Base-by-base conservation (phyloP, 495 filamentous ascomycete species). In the Terfezia claveryi region DNA sequence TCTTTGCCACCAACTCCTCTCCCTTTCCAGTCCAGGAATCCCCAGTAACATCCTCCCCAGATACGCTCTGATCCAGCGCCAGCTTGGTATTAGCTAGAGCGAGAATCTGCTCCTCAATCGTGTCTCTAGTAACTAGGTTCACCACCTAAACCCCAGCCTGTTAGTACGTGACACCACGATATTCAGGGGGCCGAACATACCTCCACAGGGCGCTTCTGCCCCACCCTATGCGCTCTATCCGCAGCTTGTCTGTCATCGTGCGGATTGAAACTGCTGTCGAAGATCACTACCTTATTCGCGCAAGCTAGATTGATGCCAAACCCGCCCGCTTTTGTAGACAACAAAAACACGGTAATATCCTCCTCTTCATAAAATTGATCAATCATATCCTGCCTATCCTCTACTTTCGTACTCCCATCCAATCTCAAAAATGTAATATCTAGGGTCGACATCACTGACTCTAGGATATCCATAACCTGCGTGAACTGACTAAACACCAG, bases 201-300 rank as follows among this genome's bases (percentile, higher is more conserved):
- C 62, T 96, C 91, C 2, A 98, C 91, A 16, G 87, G 82, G 27
- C 83, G 70, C 9, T 74, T 87, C 67, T 98, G 91, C 1, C 91
- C 92, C 10, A 98, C 84, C 4, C 91, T 79, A 69, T 98, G 91
- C 1, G 91, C 91, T 17, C 91, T 83, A 64, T 98, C 95, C 69
- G 94, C 88, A 0, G 91, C 91, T 66, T 98, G 91, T 1, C 91
- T 75, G 63, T 98, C 91, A 55, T 95, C 87, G 66, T 98, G 91
- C 0, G 91, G 91, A 61, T 98, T 98, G 68, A 96, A 95, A 36
- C 77, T 81, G 53, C 82, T 84, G 67, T 98, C 91, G 64, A 96
- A 95, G 62, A 98, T 89, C 66, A 98, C 77, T 57, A 98, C 88
- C 71, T 94, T 95, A 70, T 96, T 96, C 3, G 91, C 92, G 46